phyloP scores from a whole-genome alignment of 805 yeast genomes.

The Blastobotrys muscicola region DNA sequence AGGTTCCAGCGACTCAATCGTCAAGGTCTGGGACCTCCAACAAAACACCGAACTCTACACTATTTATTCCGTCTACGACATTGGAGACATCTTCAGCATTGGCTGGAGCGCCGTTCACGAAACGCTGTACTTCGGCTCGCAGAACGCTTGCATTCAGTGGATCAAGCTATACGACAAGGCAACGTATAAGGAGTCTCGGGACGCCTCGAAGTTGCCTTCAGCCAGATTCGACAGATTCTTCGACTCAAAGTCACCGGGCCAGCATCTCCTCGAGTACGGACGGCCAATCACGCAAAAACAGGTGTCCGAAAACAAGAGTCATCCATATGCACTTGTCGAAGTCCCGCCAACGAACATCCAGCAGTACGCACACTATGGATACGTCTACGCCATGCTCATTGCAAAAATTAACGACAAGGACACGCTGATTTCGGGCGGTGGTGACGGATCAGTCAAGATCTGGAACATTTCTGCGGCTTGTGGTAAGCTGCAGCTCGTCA shows the following conservation, averaged over 20 bases:
- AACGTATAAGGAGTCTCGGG: slow-evolving; percentile 17
- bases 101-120: slow-evolving; percentile 53
- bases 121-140: slow-evolving; percentile 77
- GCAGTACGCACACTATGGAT: slow-evolving; percentile 86
- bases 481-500: slow-evolving; percentile 14
- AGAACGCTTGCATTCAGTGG: slow-evolving; percentile 82
- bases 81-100: slow-evolving; percentile 87
- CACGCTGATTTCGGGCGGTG: slow-evolving; percentile 64
- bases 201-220: slow-evolving; percentile 41
- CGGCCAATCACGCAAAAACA: slow-evolving; percentile 1
- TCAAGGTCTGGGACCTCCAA: slow-evolving; percentile 72
- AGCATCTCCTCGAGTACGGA: slow-evolving; percentile 14
- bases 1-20: slow-evolving; percentile 84
- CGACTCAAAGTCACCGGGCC: slow-evolving; percentile 80
- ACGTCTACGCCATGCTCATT: slow-evolving; percentile 59
- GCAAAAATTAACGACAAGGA: slow-evolving; percentile 25
- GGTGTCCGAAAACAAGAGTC: neutral
- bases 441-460: slow-evolving; percentile 78
- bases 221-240: slow-evolving; percentile 74
- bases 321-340: slow-evolving; percentile 28
- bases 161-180: slow-evolving; percentile 33
- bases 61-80: slow-evolving; percentile 73
- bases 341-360: slow-evolving; percentile 57
- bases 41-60: slow-evolving; percentile 43
- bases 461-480: slow-evolving; percentile 46